A percentile compares a stretch with the other conserved stretches of the same genome.
Evolutionary conservation across 2,329 filamentous ascomycete species (phyloP).

Genomic region (Sclerotinia sclerotiorum): DNA sequence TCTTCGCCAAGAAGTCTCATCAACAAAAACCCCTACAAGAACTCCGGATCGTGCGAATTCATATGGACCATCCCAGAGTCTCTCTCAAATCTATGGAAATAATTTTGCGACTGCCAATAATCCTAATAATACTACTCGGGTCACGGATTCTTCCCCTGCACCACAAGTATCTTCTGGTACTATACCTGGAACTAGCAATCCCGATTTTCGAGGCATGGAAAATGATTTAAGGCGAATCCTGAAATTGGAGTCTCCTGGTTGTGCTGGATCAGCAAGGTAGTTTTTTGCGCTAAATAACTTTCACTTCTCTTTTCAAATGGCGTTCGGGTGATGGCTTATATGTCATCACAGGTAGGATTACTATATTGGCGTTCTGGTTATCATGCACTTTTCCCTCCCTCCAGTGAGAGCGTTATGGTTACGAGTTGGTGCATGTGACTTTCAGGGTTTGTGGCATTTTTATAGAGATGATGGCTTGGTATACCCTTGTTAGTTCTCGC

Average conservation of each 20-base stretch:
- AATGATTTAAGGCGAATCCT: conserved; percentile 40
- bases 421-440: conserved; percentile 17
- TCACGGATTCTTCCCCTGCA: conserved; percentile 28
- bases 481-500: conserved; percentile 22
- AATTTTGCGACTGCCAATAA: conserved; percentile 26
- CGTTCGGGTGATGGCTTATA: conserved; percentile 20
- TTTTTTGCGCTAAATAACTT: background rate
- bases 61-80: conserved; percentile 31
- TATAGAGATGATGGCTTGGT: conserved; percentile 22
- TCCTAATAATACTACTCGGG: conserved; percentile 25
- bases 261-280: conserved; percentile 21
- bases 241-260: conserved; percentile 36
- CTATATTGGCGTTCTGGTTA: conserved; percentile 20
- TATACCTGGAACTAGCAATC: conserved; percentile 30
- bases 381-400: conserved; percentile 12
- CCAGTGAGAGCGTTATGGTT: conserved; percentile 20
- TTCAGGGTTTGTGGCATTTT: conserved; percentile 21
- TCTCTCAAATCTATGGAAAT: conserved; percentile 31
- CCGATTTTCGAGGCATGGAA: conserved; percentile 39
- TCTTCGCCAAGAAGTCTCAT: conserved; percentile 40
- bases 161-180: conserved; percentile 27
- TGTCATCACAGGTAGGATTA: conserved; percentile 4
- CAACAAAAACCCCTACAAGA: conserved; percentile 37
- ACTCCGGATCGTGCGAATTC: conserved; percentile 31
- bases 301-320: conserved; percentile 5